These are phyloP conservation scores for Crucihimalaya himalaica DNA, from an alignment of 345 rosid species.

Conservation along the genomic window DNA sequence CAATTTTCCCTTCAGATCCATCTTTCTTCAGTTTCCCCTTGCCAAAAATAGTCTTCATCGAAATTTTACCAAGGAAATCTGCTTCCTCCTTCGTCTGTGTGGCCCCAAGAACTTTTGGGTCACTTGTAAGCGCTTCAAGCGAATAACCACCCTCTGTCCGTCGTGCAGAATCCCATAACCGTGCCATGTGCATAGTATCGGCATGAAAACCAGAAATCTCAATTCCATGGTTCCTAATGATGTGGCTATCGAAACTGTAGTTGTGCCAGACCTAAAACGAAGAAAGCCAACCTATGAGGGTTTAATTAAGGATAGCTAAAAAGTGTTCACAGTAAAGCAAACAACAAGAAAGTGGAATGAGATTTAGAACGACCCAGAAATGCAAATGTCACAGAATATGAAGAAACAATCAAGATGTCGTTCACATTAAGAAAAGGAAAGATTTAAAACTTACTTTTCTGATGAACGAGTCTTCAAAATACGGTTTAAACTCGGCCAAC, in stretches of 20 bases:
- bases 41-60: conserved; percentile 91
- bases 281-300: conserved; percentile 21
- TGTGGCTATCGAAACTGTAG: conserved; percentile 92
- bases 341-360: neutral
- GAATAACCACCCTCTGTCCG: conserved; percentile 81
- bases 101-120: conserved; percentile 55
- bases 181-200: conserved; percentile 99
- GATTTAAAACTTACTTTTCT: conserved; percentile 56
- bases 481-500: conserved; percentile 65
- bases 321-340: neutral
- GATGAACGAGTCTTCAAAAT: conserved; percentile 67
- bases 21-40: conserved; percentile 78
- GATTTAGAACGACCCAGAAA: neutral
- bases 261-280: conserved; percentile 91
- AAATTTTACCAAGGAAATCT: conserved; percentile 74
- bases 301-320: neutral
- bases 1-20: conserved; percentile 83
- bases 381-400: neutral
- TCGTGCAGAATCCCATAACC: conserved; percentile 93
- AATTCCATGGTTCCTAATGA: conserved; percentile 75
- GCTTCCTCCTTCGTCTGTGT: conserved; percentile 45
- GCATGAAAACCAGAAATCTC: conserved; percentile 88
- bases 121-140: conserved; percentile 91
- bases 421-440: neutral
- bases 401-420: neutral